Evolutionary conservation across 2,329 filamentous ascomycete genomes (phyloP).

Genomic region (Xylariales sp.): DNA sequence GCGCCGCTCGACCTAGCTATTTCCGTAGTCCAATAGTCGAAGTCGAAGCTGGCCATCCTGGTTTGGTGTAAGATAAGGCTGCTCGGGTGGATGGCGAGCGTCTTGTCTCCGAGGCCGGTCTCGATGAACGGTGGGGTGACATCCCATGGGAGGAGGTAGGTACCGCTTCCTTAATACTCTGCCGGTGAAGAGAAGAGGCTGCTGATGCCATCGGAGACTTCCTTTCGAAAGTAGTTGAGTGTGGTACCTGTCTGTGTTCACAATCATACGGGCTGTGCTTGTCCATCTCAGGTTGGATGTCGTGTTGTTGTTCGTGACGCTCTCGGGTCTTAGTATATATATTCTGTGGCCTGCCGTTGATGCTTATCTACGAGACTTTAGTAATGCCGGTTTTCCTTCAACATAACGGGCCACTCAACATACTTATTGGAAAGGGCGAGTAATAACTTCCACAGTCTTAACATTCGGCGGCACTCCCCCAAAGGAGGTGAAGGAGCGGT

Average conservation of each 20-base stretch:
- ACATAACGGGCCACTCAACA: background rate
- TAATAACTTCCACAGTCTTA: constrained; percentile 21
- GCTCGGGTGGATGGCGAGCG: constrained; percentile 24
- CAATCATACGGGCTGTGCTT: constrained; percentile 20
- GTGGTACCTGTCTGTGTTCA: constrained; percentile 31
- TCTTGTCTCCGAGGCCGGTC: constrained; percentile 24
- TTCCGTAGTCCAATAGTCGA: constrained; percentile 22
- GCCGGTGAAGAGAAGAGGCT: constrained; percentile 22
- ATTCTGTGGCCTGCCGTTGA: background rate
- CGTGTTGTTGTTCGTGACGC: constrained; percentile 17
- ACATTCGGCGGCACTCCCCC: constrained; percentile 27
- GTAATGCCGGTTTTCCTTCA: background rate
- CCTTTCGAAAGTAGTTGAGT: constrained; percentile 24
- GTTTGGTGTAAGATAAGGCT: constrained; percentile 29
- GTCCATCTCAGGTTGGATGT: constrained; percentile 11
- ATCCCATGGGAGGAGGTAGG: constrained; percentile 24
- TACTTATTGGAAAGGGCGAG: constrained; percentile 24
- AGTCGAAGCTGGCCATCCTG: constrained; percentile 15
- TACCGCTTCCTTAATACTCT: constrained; percentile 14
- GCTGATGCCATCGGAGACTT: constrained; percentile 26
- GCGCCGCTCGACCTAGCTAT: constrained; percentile 15
- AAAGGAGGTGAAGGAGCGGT: constrained; percentile 26
- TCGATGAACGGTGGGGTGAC: constrained; percentile 23
- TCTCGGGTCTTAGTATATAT: constrained; percentile 9
- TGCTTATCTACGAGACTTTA: background rate